Evolutionary conservation across 495 filamentous ascomycete genomes (phyloP), one percentile per base, ranked within the genome.

Genomic region (Thermochaetoides thermophila): DNA sequence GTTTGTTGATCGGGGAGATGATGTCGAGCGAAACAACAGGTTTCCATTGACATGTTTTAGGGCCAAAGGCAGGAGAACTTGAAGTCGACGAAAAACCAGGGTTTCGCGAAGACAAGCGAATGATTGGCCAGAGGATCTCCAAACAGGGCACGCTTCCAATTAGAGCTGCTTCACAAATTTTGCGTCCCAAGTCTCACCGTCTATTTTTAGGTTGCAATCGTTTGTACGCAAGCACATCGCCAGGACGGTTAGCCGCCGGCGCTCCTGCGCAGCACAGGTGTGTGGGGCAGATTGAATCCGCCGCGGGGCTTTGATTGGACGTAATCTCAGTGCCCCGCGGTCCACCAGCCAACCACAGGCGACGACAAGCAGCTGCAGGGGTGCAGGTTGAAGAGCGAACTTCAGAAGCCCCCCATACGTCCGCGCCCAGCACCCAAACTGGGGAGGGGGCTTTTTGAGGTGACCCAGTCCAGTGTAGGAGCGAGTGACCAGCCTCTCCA

Each of bases 201-300:
- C 49, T 53, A 53, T 53, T 53, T 39, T 38, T 53, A 53, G 46
- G 29, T 17, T 43, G 43, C 38, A 43, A 39, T 52, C 41, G 49
- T 44, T 50, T 45, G 49, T 6, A 39, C 38, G 46, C 49, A 46
- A 43, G 40, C 45, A 40, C 27, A 31, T 42, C 32, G 35, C 34
- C 32, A 45, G 36, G 45, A 30, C 38, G 33, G 45, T 38, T 52
- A 52, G 49, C 49, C 49, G 49, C 46, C 43, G 40, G 36, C 29
- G 34, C 20, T 34, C 31, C 40, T 24, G 21, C 21, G 21, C 21
- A 11, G 11, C 21, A n/a, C n/a, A n/a, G n/a, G n/a, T n/a, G n/a
- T n/a, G n/a, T n/a, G n/a, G n/a, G n/a, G n/a, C n/a, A n/a, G n/a
- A n/a, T n/a, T n/a, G n/a, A n/a, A n/a, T n/a, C n/a, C n/a, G n/a